phyloP scores from a whole-genome alignment of 192 early-diverging fungal genomes.

The Jimgerdemannia flammicorona region DNA sequence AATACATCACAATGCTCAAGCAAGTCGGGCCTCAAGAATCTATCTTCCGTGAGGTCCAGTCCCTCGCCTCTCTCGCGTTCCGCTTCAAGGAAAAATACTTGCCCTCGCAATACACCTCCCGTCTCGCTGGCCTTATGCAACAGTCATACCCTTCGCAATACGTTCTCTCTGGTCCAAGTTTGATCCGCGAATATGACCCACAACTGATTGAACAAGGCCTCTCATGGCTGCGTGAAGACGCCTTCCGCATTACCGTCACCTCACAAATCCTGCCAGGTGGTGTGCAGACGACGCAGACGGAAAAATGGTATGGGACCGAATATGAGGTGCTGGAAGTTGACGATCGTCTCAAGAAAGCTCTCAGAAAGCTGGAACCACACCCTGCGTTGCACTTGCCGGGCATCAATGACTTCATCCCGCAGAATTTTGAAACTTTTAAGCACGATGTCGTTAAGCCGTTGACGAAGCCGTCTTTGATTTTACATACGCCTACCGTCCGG shows the following conservation, averaged over 20 bases:
- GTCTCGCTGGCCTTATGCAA: constrained; percentile 75
- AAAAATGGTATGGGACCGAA: constrained; percentile 79
- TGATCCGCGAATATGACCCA: constrained; percentile 66
- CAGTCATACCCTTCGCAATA: constrained; percentile 63
- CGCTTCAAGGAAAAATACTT: constrained; percentile 74
- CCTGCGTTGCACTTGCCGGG: constrained; percentile 62
- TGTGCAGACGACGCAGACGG: constrained; percentile 48
- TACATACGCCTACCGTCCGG: constrained; percentile 52
- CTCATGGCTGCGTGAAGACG: constrained; percentile 53
- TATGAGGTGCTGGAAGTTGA: constrained; percentile 67
- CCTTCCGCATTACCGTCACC: constrained; percentile 53
- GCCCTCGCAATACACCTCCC: constrained; percentile 62
- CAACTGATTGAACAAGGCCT: constrained; percentile 62
- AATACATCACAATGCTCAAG: constrained; percentile 84
- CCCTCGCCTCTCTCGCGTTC: constrained; percentile 53
- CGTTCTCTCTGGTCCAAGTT: constrained; percentile 62
- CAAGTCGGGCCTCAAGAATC: constrained; percentile 67
- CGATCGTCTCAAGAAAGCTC: constrained; percentile 39
- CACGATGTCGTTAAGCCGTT: constrained; percentile 19
- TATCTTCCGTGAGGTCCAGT: constrained; percentile 78
- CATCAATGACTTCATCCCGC: constrained; percentile 86
- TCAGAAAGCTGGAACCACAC: constrained; percentile 38
- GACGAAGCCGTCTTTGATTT: constrained; percentile 50
- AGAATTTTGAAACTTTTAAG: constrained; percentile 68
- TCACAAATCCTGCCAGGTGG: constrained; percentile 38